phyloP scores from a whole-genome alignment of 805 yeast species.

The Schwanniomyces pseudopolymorphus region DNA sequence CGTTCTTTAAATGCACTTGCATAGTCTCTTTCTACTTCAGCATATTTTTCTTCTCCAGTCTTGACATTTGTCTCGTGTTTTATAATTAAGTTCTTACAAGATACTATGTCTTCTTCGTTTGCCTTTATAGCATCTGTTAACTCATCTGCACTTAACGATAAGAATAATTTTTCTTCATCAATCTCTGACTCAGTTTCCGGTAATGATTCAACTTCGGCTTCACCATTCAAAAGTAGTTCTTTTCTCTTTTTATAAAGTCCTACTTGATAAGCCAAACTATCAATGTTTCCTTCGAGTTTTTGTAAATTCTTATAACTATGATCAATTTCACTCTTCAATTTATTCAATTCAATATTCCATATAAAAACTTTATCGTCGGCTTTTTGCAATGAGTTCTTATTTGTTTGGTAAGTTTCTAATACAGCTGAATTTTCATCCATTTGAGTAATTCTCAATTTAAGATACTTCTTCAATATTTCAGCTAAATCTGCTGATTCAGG shows the following conservation, averaged over 20 bases:
- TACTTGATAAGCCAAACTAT: constrained; percentile 7
- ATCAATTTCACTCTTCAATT: constrained; percentile 20
- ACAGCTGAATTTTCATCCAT: constrained; percentile 21
- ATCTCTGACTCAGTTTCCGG: constrained; percentile 9
- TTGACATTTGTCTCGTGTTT: constrained; percentile 11
- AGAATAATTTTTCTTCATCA: constrained; percentile 6
- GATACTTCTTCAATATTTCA: constrained; percentile 52
- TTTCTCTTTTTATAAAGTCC: constrained; percentile 7
- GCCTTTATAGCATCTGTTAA: constrained; percentile 7
- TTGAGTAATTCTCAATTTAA: constrained; percentile 43
- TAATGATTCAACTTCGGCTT: constrained; percentile 1
- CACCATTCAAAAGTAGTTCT: constrained; percentile 3
- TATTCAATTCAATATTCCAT: constrained; percentile 15
- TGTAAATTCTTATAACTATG: constrained; percentile 5
- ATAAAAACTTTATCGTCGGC: constrained; percentile 15
- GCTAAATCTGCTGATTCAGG: constrained; percentile 82
- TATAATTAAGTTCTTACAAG: constrained; percentile 4
- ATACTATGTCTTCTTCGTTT: constrained; percentile 10
- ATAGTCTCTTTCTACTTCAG: constrained; percentile 15
- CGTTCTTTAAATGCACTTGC: constrained; percentile 9
- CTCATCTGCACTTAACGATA: constrained; percentile 3
- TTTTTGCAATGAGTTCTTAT: constrained; percentile 13
- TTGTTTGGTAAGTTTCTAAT: constrained; percentile 16
- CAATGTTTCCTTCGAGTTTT: constrained; percentile 5
- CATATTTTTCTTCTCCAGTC: constrained; percentile 17